A percentile compares a stretch with the other conserved stretches of the same genome.
Conservation (phyloP, 2,329 filamentous ascomycete species). For the Fusarium pseudonygamai region DNA sequence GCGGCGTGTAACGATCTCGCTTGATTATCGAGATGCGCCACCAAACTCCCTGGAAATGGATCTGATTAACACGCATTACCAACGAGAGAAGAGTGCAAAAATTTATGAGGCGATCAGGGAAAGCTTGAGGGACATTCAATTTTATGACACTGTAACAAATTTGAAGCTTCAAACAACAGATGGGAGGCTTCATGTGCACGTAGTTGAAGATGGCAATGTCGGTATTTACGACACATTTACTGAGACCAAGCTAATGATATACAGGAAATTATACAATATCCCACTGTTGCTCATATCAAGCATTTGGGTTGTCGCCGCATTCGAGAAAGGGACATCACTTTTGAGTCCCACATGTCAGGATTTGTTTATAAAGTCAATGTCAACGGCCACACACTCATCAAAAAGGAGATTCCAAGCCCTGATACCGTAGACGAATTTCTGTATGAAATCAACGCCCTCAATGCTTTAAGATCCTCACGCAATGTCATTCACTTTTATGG, state of each 20-base stretch:
- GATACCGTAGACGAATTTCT: conserved; percentile 96
- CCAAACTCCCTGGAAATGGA: conserved; percentile 87
- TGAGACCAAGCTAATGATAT: conserved; percentile 23
- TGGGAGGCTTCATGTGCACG: conserved; percentile 90
- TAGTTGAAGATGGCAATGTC: conserved; percentile 92
- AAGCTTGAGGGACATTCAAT: conserved; percentile 91
- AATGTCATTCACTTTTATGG: conserved; percentile 89
- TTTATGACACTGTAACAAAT: conserved; percentile 95
- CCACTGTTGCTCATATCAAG: conserved; percentile 74
- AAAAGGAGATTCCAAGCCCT: conserved; percentile 97
- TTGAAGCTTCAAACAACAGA: conserved; percentile 91
- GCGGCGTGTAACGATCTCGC: conserved; percentile 90
- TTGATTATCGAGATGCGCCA: conserved; percentile 87
- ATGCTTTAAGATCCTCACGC: conserved; percentile 74
- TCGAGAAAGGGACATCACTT: conserved; percentile 79
- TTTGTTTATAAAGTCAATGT: conserved; percentile 95
- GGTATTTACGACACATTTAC: conserved; percentile 43
- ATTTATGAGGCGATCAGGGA: conserved; percentile 96
- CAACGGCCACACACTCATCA: conserved; percentile 77
- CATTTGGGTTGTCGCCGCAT: conserved; percentile 75
- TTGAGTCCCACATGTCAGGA: conserved; percentile 93
- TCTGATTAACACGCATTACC: conserved; percentile 78
- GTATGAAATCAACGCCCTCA: conserved; percentile 96
- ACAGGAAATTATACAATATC: conserved; percentile 90
- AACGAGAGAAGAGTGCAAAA: conserved; percentile 89